phyloP scores from a whole-genome alignment of 345 rosid genomes.

The Isatis tinctoria region DNA sequence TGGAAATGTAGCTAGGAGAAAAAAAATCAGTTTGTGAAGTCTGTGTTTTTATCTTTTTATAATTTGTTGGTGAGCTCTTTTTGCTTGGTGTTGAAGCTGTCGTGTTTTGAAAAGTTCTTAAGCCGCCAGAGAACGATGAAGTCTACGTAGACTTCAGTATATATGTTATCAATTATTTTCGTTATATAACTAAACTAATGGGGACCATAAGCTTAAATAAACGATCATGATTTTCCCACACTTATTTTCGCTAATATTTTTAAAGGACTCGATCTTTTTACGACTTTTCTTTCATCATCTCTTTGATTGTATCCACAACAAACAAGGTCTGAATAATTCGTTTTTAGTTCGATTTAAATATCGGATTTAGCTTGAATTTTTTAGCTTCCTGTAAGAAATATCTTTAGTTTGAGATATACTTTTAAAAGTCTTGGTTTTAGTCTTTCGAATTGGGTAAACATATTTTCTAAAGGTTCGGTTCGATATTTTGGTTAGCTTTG shows the following conservation, averaged over 20 bases:
- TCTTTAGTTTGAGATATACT: too few species aligned
- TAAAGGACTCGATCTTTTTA: not conserved
- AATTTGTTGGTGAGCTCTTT: not conserved
- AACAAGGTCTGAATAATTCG: not conserved
- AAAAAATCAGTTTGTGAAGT: not conserved
- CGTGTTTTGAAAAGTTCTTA: constrained; percentile 19
- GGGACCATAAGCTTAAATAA: constrained; percentile 6
- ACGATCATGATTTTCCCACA: constrained; percentile 6
- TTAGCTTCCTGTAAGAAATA: too few species aligned
- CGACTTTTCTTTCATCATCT: constrained; percentile 15
- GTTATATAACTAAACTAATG: not conserved
- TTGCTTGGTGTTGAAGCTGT: constrained; percentile 24
- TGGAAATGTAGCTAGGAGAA: not conserved
- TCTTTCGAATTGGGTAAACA: too few species aligned
- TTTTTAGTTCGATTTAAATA: not conserved
- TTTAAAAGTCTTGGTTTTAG: too few species aligned
- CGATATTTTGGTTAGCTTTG: not conserved
- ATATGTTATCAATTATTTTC: not conserved
- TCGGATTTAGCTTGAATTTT: too few species aligned
- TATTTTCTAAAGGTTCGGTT: not conserved
- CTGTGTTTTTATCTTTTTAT: not conserved
- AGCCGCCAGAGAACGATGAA: constrained; percentile 16
- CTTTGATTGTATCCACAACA: constrained; percentile 2
- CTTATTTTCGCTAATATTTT: not conserved
- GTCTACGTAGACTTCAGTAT: constrained; percentile 4